Percentiles rank a stretch among this genome's conserved stretches.
phyloP scores from a whole-genome alignment of 225 moss, liverwort and hornwort species.

The Asterella californica region DNA sequence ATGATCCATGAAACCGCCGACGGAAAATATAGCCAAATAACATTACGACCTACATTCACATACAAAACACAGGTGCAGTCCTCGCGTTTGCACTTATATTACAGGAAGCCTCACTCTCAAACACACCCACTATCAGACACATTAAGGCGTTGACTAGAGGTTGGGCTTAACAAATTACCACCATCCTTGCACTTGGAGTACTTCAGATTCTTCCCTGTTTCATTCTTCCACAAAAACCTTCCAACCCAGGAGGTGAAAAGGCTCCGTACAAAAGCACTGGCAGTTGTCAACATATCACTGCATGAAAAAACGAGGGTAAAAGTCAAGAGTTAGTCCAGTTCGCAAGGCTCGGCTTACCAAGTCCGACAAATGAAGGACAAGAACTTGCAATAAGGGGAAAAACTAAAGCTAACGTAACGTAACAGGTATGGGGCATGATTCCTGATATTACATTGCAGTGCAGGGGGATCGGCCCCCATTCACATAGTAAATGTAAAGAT shows the following conservation, averaged over 20 bases:
- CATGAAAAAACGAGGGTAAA: slow-evolving; percentile 14
- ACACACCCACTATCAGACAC: slow-evolving; percentile 36
- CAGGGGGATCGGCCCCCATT: slow-evolving; percentile 77
- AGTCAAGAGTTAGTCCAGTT: neutral
- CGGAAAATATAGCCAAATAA: neutral
- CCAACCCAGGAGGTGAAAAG: slow-evolving; percentile 51
- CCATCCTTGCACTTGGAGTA: slow-evolving; percentile 36
- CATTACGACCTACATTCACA: neutral
- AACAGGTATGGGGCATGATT: neutral
- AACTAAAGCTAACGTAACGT: too few relatives aligned
- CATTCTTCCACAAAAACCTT: slow-evolving; percentile 58
- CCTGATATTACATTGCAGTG: slow-evolving; percentile 59
- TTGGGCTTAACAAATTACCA: slow-evolving; percentile 26
- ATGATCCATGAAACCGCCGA: too few relatives aligned
- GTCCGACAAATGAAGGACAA: neutral
- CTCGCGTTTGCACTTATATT: neutral
- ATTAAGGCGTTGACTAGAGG: slow-evolving; percentile 24
- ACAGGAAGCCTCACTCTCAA: slow-evolving; percentile 14
- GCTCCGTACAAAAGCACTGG: slow-evolving; percentile 51
- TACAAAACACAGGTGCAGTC: neutral
- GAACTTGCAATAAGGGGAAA: slow-evolving; percentile 7
- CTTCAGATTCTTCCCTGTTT: slow-evolving; percentile 28
- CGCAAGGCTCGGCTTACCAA: neutral
- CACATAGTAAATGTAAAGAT: slow-evolving; percentile 78
- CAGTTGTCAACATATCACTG: slow-evolving; percentile 67